Evolutionary conservation across 345 rosid genomes (phyloP).

Genomic region (Citrus reticulata): DNA sequence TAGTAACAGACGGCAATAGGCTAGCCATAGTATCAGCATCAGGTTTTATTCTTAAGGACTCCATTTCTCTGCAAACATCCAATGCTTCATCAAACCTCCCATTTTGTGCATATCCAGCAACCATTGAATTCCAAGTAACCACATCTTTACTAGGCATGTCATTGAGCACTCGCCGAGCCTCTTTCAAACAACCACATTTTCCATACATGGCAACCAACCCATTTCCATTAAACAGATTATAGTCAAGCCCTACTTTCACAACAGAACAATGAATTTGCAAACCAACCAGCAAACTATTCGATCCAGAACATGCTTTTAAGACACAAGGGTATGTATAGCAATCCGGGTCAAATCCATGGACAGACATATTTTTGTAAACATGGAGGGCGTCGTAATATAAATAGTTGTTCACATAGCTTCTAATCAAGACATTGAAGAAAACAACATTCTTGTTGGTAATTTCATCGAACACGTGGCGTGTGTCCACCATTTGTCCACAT

Average conservation of each 20-base stretch:
- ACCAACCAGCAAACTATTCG: slow-evolving; percentile 44
- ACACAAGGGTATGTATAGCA: slow-evolving; percentile 68
- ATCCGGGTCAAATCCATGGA: slow-evolving; percentile 46
- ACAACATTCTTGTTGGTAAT: slow-evolving; percentile 60
- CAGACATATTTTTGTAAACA: slow-evolving; percentile 37
- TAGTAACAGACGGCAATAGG: slow-evolving; percentile 59
- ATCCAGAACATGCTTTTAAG: slow-evolving; percentile 69
- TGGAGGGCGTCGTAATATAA: slow-evolving; percentile 43
- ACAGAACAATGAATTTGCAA: slow-evolving; percentile 53
- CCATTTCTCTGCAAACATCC: slow-evolving; percentile 64
- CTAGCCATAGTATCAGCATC: slow-evolving; percentile 78
- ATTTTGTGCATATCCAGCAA: slow-evolving; percentile 61
- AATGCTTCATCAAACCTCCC: slow-evolving; percentile 59
- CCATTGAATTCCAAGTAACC: slow-evolving; percentile 76
- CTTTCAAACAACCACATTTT: slow-evolving; percentile 57
- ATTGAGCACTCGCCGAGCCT: slow-evolving; percentile 50
- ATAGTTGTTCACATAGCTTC: slow-evolving; percentile 59
- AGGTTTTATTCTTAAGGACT: slow-evolving; percentile 33
- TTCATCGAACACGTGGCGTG: slow-evolving; percentile 70
- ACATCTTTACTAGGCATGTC: slow-evolving; percentile 65
- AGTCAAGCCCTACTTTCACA: slow-evolving; percentile 49
- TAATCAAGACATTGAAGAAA: slow-evolving; percentile 68
- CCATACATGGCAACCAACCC: slow-evolving; percentile 72
- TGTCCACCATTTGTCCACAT: slow-evolving; percentile 32
- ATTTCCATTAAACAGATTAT: slow-evolving; percentile 55